A percentile compares a stretch with the other conserved stretches of the same genome.
phyloP scores from a whole-genome alignment of 257 asterid species.

The Solanum ossicruentum region DNA sequence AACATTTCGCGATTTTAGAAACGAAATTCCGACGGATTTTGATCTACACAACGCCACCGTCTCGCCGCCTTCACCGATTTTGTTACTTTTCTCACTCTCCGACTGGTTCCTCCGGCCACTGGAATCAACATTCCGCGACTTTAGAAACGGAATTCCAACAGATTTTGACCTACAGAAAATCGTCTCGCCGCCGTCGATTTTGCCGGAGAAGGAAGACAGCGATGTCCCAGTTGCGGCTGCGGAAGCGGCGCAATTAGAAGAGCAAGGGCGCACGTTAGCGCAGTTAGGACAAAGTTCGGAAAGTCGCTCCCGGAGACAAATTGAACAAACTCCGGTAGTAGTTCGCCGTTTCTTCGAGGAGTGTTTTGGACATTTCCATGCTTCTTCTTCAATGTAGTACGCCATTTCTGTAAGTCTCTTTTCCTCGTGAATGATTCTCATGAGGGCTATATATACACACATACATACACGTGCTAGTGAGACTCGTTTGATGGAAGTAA shows the following conservation, averaged over 20 bases:
- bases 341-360: background rate
- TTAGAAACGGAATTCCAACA: conserved; percentile 49
- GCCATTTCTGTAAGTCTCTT: background rate
- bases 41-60: conserved; percentile 42
- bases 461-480: too few relatives aligned
- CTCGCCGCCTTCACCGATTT: background rate
- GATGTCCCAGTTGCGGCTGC: background rate
- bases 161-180: conserved; percentile 60
- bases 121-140: conserved; percentile 4
- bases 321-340: background rate
- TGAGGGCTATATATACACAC: too few relatives aligned
- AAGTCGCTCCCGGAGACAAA: background rate
- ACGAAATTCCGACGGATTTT: conserved; percentile 55
- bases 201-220: conserved; percentile 50
- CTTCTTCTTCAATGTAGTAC: background rate
- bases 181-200: conserved; percentile 9
- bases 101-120: background rate
- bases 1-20: conserved; percentile 20
- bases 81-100: background rate
- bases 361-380: conserved; percentile 3
- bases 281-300: conserved; percentile 11
- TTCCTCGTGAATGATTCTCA: background rate
- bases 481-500: too few relatives aligned
- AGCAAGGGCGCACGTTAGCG: conserved; percentile 54
- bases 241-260: background rate